A percentile compares a stretch with the other conserved stretches of the same genome.
These are phyloP conservation scores for Buddleja alternifolia DNA, from an alignment of 257 asterid species.

Conservation along the genomic window DNA sequence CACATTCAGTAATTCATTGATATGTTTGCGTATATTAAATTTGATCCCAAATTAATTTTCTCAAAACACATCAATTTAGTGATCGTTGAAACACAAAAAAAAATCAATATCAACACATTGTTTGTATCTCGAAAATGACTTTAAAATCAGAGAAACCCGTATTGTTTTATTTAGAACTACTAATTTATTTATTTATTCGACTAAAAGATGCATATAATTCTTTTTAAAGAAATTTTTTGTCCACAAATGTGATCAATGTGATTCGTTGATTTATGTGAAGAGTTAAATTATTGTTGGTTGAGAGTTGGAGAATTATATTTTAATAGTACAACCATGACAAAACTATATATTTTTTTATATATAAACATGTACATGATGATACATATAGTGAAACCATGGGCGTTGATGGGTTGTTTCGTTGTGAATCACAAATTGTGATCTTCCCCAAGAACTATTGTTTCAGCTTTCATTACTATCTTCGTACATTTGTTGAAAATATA, in stretches of 20 bases:
- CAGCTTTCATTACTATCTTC: conserved; percentile 10
- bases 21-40: no score
- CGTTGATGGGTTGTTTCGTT: conserved; percentile 24
- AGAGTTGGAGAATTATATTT: not conserved
- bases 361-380: not conserved
- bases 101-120: no score
- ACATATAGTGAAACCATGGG: conserved; percentile 35
- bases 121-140: no score
- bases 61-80: no score
- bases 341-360: not conserved
- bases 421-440: no score
- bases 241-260: conserved; percentile 5
- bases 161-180: not conserved
- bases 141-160: no score
- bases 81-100: no score
- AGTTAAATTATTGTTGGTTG: conserved; percentile 29
- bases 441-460: conserved; percentile 4
- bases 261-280: no score
- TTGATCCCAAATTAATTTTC: no score
- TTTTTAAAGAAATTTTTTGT: conserved; percentile 6
- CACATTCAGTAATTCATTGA: no score
- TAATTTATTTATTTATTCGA: not conserved
- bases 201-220: no score
- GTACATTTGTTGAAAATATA: conserved; percentile 1
- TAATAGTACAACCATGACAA: conserved; percentile 7